Evolutionary conservation across 2,329 filamentous ascomycete genomes (phyloP), one percentile per base, ranked within the genome.

Genomic region (Chalaropsis ovoidea): DNA sequence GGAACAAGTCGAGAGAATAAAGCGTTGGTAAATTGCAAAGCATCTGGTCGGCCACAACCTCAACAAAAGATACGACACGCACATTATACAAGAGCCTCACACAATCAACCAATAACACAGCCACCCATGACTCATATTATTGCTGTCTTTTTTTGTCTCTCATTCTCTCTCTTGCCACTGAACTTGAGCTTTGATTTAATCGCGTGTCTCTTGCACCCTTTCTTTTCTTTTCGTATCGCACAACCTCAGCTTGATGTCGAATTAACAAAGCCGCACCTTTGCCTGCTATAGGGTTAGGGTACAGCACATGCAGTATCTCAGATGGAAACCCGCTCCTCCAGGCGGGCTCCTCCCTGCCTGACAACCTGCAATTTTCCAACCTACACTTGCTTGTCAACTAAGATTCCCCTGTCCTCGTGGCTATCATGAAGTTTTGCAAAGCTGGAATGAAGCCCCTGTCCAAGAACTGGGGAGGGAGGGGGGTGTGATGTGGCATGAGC

Each of bases 381-480:
- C 13, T 10, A 56, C 52, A 56, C 1, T n/a, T n/a, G n/a, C n/a
- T n/a, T 15, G 22, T 31, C 52, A 27, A 11, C 52, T 56, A 31
- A 31, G 52, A 56, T 56, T 31, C n/a, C 27, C 8, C 52, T 10
- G 24, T 56, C 52, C 52, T 56, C 52, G 52, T 56, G 52, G 52
- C 52, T 31, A 56, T 56, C 52, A 56, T 56, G 52, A 56, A 56
- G 22, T 56, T 56, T 56, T 43, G 1, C 13, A 15, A 27, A 56
- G 52, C 11, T 49, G 45, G 45, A 49, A 35, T 56, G 52, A 56
- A 56, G 22, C 52, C 52, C 52, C 27, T 27, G 52, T 56, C 22
- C 31, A 31, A 31, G 31, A 31, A 31, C 31, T 31, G 22, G 17
- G 45, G 45, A 49, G 45, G 45, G 24, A 15, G 4, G 52, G 22